phyloP scores from a whole-genome alignment of 2,329 filamentous ascomycete genomes.

The Moelleriella libera region DNA sequence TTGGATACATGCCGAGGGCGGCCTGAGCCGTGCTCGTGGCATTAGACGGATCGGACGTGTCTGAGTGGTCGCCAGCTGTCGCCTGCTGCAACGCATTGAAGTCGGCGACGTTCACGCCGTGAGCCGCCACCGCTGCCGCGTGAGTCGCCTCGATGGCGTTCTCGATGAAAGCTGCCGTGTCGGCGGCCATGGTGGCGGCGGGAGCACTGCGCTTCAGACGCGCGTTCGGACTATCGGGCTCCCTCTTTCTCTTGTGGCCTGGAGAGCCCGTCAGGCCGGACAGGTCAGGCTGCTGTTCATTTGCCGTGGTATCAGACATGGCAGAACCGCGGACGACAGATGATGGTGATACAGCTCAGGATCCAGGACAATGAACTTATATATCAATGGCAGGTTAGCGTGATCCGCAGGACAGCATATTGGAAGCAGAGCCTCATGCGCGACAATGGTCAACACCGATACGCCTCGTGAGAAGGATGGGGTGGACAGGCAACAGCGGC shows the following conservation, averaged over 20 bases:
- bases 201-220: slow-evolving; percentile 36
- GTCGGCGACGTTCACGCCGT: slow-evolving; percentile 35
- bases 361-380: neutral
- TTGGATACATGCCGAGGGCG: slow-evolving; percentile 45
- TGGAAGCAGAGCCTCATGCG: no score
- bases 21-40: slow-evolving; percentile 47
- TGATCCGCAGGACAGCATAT: no score
- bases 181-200: slow-evolving; percentile 28
- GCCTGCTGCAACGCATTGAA: slow-evolving; percentile 44
- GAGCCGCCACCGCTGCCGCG: slow-evolving; percentile 18
- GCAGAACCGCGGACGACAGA: neutral
- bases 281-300: slow-evolving; percentile 31
- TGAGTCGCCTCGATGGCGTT: slow-evolving; percentile 32
- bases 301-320: slow-evolving; percentile 33
- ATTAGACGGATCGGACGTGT: slow-evolving; percentile 33
- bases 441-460: no score
- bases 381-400: no score
- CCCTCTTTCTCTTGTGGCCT: slow-evolving; percentile 41
- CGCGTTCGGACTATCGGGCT: slow-evolving; percentile 32
- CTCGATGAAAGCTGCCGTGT: slow-evolving; percentile 39
- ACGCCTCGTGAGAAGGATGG: no score
- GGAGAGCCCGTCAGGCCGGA: slow-evolving; percentile 26
- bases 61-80: slow-evolving; percentile 29
- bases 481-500: no score
- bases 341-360: neutral